A percentile compares a stretch with the other conserved stretches of the same genome.
Evolutionary conservation across 192 early-diverging fungal species (phyloP).

Genomic region (Backusella luteola): DNA sequence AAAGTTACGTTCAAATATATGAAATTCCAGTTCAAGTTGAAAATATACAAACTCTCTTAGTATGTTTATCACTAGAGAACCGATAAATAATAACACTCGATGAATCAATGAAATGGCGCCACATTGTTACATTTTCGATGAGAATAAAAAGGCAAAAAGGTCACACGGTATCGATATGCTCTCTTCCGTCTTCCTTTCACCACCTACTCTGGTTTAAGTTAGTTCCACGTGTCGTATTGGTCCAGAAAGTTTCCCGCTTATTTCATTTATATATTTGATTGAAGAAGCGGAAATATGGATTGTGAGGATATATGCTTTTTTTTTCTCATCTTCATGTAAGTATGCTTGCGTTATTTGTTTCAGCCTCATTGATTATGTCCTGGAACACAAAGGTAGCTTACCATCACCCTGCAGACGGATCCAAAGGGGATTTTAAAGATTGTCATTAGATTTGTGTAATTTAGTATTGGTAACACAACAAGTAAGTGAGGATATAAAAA

Average conservation of each 20-base stretch:
- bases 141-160: background rate
- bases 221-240: background rate
- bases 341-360: slow-evolving; percentile 9
- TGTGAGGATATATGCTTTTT: background rate
- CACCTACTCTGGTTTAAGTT: background rate
- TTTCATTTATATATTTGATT: background rate
- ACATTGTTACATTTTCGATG: background rate
- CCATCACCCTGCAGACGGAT: slow-evolving; percentile 1
- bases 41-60: background rate
- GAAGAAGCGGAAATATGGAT: background rate
- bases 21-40: background rate
- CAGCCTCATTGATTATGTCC: slow-evolving; percentile 1
- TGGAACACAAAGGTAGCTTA: background rate
- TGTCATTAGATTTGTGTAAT: background rate
- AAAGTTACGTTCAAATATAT: background rate
- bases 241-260: background rate
- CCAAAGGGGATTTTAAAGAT: slow-evolving; percentile 1
- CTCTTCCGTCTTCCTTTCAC: background rate
- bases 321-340: background rate
- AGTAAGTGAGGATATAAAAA: background rate
- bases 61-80: background rate
- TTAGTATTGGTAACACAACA: background rate
- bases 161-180: background rate
- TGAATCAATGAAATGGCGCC: background rate
- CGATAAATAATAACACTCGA: background rate